Evolutionary conservation across 2,329 filamentous ascomycete species (phyloP).

Genomic region (Ophiostoma piceae): DNA sequence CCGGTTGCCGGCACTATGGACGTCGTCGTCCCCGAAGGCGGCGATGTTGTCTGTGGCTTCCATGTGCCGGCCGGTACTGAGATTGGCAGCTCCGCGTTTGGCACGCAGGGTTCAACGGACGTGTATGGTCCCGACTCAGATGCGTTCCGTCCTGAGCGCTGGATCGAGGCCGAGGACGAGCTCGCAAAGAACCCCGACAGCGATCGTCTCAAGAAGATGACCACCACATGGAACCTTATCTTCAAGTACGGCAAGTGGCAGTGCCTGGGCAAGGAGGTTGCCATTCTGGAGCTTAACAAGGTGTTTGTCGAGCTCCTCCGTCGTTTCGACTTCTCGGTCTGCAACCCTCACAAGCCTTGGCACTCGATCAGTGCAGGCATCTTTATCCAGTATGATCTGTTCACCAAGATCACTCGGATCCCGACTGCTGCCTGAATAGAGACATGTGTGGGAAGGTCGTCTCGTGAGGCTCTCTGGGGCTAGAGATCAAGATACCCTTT

Average conservation of each 20-base stretch:
- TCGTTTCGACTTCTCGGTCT: constrained; percentile 30
- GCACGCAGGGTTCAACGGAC: constrained; percentile 37
- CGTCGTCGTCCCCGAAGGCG: constrained; percentile 36
- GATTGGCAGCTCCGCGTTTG: constrained; percentile 42
- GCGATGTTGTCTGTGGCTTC: constrained; percentile 37
- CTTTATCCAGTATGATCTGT: constrained; percentile 32
- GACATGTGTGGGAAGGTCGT: not conserved
- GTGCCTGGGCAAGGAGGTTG: constrained; percentile 42
- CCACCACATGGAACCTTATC: constrained; percentile 33
- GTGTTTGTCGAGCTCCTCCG: constrained; percentile 28
- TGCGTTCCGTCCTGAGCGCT: constrained; percentile 43
- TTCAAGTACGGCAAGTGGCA: constrained; percentile 39
- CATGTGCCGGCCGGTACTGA: constrained; percentile 44
- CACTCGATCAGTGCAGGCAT: constrained; percentile 31
- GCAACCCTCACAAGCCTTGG: constrained; percentile 30
- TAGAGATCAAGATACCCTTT: not conserved
- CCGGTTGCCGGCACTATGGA: constrained; percentile 36
- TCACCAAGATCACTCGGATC: constrained; percentile 30
- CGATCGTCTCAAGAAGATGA: constrained; percentile 29
- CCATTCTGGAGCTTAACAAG: constrained; percentile 41
- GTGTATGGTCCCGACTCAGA: constrained; percentile 38
- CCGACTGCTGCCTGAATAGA: not conserved
- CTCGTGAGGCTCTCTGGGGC: not conserved
- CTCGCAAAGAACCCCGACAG: constrained; percentile 16
- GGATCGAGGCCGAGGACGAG: constrained; percentile 36